These are phyloP conservation scores for Ambrosia trifida DNA, from an alignment of 129 eudicot species.

Conservation along the genomic window DNA sequence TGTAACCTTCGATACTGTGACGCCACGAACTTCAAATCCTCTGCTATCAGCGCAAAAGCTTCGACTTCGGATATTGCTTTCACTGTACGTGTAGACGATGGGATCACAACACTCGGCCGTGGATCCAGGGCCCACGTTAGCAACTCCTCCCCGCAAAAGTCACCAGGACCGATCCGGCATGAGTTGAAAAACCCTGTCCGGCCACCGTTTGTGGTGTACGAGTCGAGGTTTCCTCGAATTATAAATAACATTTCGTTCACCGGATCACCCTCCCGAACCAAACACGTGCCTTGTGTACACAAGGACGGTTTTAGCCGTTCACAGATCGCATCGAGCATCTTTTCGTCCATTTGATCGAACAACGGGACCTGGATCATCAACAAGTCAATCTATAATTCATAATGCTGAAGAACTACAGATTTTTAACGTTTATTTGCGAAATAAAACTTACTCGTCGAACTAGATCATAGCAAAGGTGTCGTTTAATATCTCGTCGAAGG, in stretches of 20 bases:
- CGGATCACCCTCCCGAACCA: constrained; percentile 91
- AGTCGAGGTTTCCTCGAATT: constrained; percentile 89
- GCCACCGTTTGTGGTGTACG: constrained; percentile 92
- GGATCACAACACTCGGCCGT: constrained; percentile 65
- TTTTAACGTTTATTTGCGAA: neutral
- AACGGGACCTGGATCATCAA: constrained; percentile 60
- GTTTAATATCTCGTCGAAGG: constrained; percentile 83
- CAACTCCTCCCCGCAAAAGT: constrained; percentile 93
- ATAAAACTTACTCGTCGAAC: constrained; percentile 76
- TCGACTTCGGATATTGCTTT: constrained; percentile 89
- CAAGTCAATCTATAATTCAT: neutral
- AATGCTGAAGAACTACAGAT: neutral
- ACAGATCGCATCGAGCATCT: constrained; percentile 88
- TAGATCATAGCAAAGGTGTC: constrained; percentile 86
- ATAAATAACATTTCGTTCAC: constrained; percentile 88
- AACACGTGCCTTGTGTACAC: constrained; percentile 72
- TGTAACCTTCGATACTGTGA: constrained; percentile 77
- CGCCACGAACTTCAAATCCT: constrained; percentile 85
- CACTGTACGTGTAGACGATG: constrained; percentile 88
- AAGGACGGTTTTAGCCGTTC: constrained; percentile 88
- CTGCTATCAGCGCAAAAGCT: constrained; percentile 77
- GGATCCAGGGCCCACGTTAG: constrained; percentile 96
- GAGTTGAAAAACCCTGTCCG: constrained; percentile 95
- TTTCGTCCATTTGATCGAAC: constrained; percentile 90
- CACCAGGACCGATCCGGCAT: constrained; percentile 79